Evolutionary conservation across 768 basidiomycete species (phyloP), one percentile per base, ranked within the genome.

Genomic region (Lepiota brunneoincarnata): DNA sequence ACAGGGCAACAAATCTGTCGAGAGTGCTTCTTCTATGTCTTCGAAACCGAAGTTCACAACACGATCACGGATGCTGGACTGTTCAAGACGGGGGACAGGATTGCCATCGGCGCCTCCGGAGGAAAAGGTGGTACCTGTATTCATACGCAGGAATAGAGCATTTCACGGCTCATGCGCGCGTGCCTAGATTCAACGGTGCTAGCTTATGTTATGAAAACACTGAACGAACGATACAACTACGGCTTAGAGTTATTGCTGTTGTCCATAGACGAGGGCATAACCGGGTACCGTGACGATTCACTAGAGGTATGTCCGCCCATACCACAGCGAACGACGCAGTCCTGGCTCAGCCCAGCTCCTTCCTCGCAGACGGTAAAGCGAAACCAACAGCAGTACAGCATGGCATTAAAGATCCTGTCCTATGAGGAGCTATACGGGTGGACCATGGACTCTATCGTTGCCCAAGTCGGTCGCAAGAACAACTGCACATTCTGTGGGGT

Each of bases 401-500:
- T 98, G 70, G 95, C 96, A 0, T 81, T 99, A 36, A 97, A 96
- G 74, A 98, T 99, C 53, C 78, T 98, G 21, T 92, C 91, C 1
- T 99, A 99, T 59, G 86, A 93, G 58, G 95, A 98, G 63, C 79
- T 98, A 4, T 99, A 98, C 61, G 97, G 97, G 15, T 98, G 97
- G 96, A 98, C 96, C 1, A 99, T 99, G 96, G 97, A 99, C 62
- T 80, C 83, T 14, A 91, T 99, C 52, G 96, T 99, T 42, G 79
- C 86, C n/a, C 86, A 95, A 68, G 84, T 98, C 21, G 97, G 97
- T 28, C 85, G 83, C 74, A 97, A 97, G 79, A 98, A 97, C 63
- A 99, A 98, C 63, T 99, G 97, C 70, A 99, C 97, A 0, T 99
- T 98, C 71, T 99, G 97, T 63, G 97, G 97, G 17, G 97, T 99